A percentile compares a stretch with the other conserved stretches of the same genome.
Evolutionary conservation across 164 flowering plant species (phyloP).

Genomic region (Magnolia kwangsiensis): DNA sequence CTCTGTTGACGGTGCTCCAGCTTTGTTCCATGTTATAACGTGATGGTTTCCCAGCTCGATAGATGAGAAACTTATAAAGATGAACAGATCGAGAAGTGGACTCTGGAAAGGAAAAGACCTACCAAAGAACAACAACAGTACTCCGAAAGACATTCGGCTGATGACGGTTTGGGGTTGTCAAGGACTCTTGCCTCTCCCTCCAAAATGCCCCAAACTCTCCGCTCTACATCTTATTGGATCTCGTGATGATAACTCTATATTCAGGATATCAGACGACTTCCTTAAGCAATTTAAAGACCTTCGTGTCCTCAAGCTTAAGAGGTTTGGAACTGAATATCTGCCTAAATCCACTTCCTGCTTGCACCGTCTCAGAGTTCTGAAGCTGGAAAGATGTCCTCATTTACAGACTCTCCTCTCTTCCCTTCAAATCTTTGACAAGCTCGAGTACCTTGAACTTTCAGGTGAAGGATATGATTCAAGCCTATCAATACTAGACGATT

Average conservation of each 20-base stretch:
- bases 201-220: background rate
- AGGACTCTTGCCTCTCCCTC: background rate
- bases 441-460: background rate
- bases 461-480: background rate
- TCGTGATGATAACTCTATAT: background rate
- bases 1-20: background rate
- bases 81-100: background rate
- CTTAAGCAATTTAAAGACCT: background rate
- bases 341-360: background rate
- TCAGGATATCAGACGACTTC: background rate
- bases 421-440: background rate
- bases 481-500: background rate
- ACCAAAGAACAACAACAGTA: background rate
- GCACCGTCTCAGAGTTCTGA: background rate
- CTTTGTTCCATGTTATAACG: background rate
- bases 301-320: background rate
- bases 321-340: background rate
- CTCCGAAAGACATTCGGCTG: background rate
- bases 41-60: background rate
- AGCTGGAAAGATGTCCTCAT: background rate
- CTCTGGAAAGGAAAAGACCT: background rate
- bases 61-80: background rate
- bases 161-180: background rate
- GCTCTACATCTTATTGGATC: background rate
- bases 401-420: background rate